These are phyloP conservation scores for Fraxinus ornus DNA, from an alignment of 305 asterid genomes.

Conservation along the genomic window DNA sequence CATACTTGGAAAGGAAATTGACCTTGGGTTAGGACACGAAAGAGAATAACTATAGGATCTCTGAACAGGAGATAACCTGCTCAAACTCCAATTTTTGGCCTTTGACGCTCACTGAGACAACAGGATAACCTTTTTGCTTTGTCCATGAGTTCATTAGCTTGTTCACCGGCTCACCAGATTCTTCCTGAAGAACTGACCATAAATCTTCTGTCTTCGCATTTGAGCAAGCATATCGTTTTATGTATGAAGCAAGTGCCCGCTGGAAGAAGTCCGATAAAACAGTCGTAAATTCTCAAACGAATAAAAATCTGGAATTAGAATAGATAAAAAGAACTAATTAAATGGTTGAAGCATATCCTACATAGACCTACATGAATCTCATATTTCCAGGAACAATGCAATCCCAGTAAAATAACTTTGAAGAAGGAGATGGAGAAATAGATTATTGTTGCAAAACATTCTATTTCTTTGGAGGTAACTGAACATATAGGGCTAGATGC, in stretches of 20 bases:
- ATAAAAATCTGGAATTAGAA: neutral
- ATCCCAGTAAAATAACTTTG: neutral
- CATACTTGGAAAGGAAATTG: conserved; percentile 2
- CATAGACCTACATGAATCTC: neutral
- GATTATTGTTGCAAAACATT: neutral
- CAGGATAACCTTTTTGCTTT: conserved; percentile 92
- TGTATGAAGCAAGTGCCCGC: conserved; percentile 91
- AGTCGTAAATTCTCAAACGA: conserved; percentile 19
- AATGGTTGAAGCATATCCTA: neutral
- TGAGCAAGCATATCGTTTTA: conserved; percentile 76
- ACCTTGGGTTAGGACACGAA: neutral
- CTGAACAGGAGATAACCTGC: conserved; percentile 55
- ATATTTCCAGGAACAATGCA: neutral
- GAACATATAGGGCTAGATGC: neutral
- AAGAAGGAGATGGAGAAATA: neutral
- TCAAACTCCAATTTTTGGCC: conserved; percentile 76
- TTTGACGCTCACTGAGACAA: conserved; percentile 71
- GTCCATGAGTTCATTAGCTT: conserved; percentile 93
- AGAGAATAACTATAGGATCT: conserved; percentile 16
- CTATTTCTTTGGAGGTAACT: neutral
- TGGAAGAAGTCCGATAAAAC: conserved; percentile 36
- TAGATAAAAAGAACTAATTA: neutral
- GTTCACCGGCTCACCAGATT: conserved; percentile 96
- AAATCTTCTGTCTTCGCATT: conserved; percentile 96
- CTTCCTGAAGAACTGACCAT: conserved; percentile 92